Conservation (phyloP, 2,329 filamentous ascomycete species). For the Calonectria ilicicola region DNA sequence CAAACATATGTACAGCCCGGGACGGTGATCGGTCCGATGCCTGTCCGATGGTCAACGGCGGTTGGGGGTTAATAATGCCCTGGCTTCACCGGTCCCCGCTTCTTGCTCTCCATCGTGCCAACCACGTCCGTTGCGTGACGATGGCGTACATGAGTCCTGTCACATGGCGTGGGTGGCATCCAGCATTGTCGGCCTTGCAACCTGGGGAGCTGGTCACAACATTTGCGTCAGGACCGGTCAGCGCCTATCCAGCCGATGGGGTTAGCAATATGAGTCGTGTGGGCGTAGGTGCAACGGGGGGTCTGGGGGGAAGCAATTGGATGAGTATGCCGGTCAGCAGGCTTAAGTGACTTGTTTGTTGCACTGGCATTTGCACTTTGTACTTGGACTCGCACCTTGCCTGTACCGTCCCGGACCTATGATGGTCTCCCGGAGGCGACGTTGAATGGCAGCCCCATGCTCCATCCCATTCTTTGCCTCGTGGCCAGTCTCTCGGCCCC, state of each 20-base stretch:
- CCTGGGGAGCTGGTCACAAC: constrained; percentile 18
- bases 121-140: constrained; percentile 43
- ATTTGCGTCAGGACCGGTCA: constrained; percentile 32
- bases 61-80: constrained; percentile 33
- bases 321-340: constrained; percentile 23
- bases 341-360: constrained; percentile 2
- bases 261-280: neutral
- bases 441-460: constrained; percentile 18
- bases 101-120: constrained; percentile 38
- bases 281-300: constrained; percentile 18
- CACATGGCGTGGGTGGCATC: constrained; percentile 39
- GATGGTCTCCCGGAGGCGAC: constrained; percentile 21
- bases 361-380: constrained; percentile 10
- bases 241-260: constrained; percentile 24
- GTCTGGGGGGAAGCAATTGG: constrained; percentile 21
- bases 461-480: constrained; percentile 15
- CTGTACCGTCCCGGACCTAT: constrained; percentile 13
- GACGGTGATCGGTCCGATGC: constrained; percentile 37
- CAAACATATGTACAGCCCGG: constrained; percentile 24
- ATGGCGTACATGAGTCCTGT: constrained; percentile 37
- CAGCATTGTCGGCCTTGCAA: constrained; percentile 23
- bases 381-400: constrained; percentile 15
- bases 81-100: constrained; percentile 43
- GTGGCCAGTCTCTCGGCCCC: constrained; percentile 10
- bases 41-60: constrained; percentile 20